Conservation (phyloP, 257 asterid genomes). For the Gentiana dahurica region DNA sequence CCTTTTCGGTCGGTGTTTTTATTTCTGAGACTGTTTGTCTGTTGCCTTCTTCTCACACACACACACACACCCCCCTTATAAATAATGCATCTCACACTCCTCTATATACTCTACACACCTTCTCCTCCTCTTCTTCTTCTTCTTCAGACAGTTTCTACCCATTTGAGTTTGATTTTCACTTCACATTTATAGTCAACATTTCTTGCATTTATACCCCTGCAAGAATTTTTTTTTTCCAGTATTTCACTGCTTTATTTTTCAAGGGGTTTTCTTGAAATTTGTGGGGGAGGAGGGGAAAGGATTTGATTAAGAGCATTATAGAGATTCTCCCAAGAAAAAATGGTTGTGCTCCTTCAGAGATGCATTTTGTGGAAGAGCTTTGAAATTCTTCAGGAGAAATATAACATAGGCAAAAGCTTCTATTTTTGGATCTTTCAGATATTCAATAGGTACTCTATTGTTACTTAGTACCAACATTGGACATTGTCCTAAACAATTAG, state of each 20-base stretch:
- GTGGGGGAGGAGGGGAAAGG: constrained; percentile 13
- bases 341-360: constrained; percentile 24
- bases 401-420: constrained; percentile 29
- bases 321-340: constrained; percentile 18
- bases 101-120: constrained; percentile 22
- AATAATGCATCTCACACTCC: constrained; percentile 12
- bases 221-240: background rate
- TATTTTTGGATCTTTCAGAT: constrained; percentile 45
- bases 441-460: constrained; percentile 29
- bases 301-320: background rate
- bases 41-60: constrained; percentile 9
- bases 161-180: background rate
- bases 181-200: background rate
- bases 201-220: constrained; percentile 5
- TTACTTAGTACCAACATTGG: constrained; percentile 12
- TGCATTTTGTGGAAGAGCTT: constrained; percentile 25
- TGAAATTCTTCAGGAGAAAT: constrained; percentile 21
- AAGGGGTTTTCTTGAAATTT: constrained; percentile 1
- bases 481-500: background rate
- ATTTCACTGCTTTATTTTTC: background rate
- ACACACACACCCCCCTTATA: constrained; percentile 13
- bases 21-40: constrained; percentile 1
- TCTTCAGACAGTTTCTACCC: too few species aligned
- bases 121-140: constrained; percentile 7
- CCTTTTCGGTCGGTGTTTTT: constrained; percentile 22